phyloP scores from a whole-genome alignment of 1,284 basidiomycete genomes.

The Pholiota adiposa region DNA sequence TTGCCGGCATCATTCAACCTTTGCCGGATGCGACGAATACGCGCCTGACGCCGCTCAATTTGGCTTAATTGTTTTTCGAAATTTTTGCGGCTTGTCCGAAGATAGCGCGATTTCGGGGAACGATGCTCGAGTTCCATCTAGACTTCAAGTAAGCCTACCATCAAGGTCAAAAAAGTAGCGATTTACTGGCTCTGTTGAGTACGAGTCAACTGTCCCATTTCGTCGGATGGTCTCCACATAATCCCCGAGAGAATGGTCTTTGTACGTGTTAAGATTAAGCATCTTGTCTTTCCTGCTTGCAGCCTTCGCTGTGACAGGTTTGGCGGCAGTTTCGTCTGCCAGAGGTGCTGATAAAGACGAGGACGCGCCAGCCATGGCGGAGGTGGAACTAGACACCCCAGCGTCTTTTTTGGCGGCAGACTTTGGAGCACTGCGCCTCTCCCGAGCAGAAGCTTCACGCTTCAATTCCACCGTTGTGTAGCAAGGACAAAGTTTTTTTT shows the following conservation, averaged over 20 bases:
- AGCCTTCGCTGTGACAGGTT: neutral
- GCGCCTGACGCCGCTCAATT: neutral
- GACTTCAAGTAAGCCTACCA: neutral
- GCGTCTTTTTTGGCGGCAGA: neutral
- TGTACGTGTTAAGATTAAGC: slow-evolving; percentile 9
- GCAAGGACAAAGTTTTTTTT: neutral
- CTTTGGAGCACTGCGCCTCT: neutral
- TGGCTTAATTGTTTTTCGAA: neutral
- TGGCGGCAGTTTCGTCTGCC: too few relatives aligned
- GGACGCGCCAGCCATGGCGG: neutral
- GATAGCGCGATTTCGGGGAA: neutral
- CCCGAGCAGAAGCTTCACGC: slow-evolving; percentile 9
- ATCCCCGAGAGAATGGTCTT: slow-evolving; percentile 8
- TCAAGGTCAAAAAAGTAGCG: neutral
- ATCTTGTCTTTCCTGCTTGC: neutral
- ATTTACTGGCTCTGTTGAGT: neutral
- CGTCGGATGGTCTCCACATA: slow-evolving; percentile 4
- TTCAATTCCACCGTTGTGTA: slow-evolving; percentile 8
- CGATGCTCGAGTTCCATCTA: neutral
- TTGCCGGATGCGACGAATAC: slow-evolving; percentile 1
- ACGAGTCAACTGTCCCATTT: neutral
- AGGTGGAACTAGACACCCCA: neutral
- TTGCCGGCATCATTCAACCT: neutral
- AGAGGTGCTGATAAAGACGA: neutral
- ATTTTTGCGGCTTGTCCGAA: neutral